Base-by-base conservation (phyloP, 768 basidiomycete genomes). In the Podaxis rugospora region DNA sequence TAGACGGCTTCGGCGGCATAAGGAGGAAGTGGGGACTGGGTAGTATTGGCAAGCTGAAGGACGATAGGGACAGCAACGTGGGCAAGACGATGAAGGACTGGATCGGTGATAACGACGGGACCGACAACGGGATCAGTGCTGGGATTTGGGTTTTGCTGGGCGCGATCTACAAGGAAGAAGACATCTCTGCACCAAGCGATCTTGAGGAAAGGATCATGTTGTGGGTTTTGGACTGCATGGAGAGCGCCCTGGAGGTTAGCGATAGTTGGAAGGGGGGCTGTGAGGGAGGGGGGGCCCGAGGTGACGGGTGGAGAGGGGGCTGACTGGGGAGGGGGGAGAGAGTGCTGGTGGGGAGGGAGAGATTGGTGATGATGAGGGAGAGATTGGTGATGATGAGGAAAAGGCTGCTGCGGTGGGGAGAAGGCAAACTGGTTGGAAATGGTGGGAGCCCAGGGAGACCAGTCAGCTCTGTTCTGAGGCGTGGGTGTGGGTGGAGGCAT, bases 121-220 rank as follows among this genome's bases (percentile, higher is more conserved):
- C 85, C 88, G 1, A 81, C 66, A 0, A 78, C 73, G 1, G 78
- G 72, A 46, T 85, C 84, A 0, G 78, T 72, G 52, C 42, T 36
- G 62, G 62, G 54, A 63, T 32, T 57, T 21, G 59, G 62, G 59
- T 58, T 57, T 25, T 63, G 62, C 52, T 78, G 75, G 1, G 79
- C 74, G 56, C 85, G 82, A 55, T 95, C 90, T 57, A 92, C 84
- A 61, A 95, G 84, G 66, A 86, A 83, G 60, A 95, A 72, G 59
- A 95, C 90, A 64, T 96, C 93, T 52, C 91, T 80, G 14, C 85
- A 84, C 93, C 94, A 98, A 27, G 82, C 77, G 4, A 96, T 71
- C 66, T 86, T 85, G 46, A 85, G 78, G 0, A 75, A 69, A 2
- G 88, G 87, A 65, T 87, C 85, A 60, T 82, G 81, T 40, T 68